Percentiles rank a stretch among this genome's conserved stretches.
Conservation (phyloP, 2,329 filamentous ascomycete species). For the Phialophora verrucosa region DNA sequence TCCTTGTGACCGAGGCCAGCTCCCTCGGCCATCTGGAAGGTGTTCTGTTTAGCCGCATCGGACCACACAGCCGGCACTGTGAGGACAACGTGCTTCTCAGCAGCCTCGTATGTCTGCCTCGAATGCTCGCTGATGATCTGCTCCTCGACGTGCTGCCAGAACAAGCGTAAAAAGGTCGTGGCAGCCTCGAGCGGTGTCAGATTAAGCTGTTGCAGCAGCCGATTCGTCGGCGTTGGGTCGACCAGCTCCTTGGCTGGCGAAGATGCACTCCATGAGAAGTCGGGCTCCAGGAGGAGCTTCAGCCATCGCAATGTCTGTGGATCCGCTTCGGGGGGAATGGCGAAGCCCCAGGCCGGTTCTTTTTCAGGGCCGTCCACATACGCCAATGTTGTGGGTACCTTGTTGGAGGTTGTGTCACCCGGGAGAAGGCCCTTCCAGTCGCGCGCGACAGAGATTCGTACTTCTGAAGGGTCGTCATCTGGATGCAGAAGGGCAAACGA, state of each 20-base stretch:
- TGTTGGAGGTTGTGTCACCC: not conserved
- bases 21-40: not conserved
- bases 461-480: slow-evolving; percentile 1
- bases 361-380: not conserved
- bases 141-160: slow-evolving; percentile 4
- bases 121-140: slow-evolving; percentile 3
- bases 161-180: not conserved
- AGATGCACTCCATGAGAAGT: slow-evolving; percentile 1
- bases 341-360: not conserved
- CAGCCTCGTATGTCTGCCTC: not conserved
- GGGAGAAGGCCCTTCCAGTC: slow-evolving; percentile 1
- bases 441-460: not conserved
- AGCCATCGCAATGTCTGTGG: not conserved
- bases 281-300: slow-evolving; percentile 1
- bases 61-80: not conserved
- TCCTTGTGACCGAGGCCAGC: not conserved
- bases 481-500: not conserved
- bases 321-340: not conserved
- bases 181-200: not conserved
- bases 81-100: slow-evolving; percentile 1
- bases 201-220: not conserved
- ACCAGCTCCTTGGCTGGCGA: not conserved
- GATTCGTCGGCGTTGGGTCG: not conserved
- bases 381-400: not conserved
- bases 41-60: not conserved